These are phyloP conservation scores for Coriolopsis trogii DNA, from an alignment of 1,284 basidiomycete genomes.

Conservation along the genomic window DNA sequence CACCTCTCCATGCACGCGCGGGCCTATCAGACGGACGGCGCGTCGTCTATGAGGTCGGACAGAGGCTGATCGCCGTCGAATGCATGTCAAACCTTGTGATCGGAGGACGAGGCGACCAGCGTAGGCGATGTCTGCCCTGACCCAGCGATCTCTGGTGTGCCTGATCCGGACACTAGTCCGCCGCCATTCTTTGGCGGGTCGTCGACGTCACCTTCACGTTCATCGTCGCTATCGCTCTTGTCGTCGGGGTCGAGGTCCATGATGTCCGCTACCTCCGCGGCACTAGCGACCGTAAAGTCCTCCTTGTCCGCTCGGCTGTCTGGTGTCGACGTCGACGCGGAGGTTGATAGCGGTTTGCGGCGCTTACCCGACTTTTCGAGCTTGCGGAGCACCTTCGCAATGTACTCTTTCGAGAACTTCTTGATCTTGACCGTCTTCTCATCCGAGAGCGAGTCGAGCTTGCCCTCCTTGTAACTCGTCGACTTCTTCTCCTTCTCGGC, in stretches of 20 bases:
- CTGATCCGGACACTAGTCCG: conserved; percentile 8
- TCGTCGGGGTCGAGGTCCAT: conserved; percentile 20
- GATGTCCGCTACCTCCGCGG: conserved; percentile 20
- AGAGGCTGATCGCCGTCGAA: not conserved
- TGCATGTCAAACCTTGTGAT: conserved; percentile 13
- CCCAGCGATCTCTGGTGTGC: conserved; percentile 14
- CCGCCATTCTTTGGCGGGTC: conserved; percentile 1
- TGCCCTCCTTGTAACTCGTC: conserved; percentile 69
- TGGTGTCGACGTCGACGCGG: conserved; percentile 21
- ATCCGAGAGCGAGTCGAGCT: conserved; percentile 77
- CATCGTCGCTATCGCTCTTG: conserved; percentile 12
- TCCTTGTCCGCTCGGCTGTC: conserved; percentile 14
- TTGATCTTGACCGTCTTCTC: conserved; percentile 93
- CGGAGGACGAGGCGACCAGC: conserved; percentile 5
- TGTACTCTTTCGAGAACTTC: conserved; percentile 90
- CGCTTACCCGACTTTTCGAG: conserved; percentile 49
- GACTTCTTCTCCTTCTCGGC: conserved; percentile 94
- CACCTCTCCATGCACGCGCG: not conserved
- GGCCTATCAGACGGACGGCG: not conserved
- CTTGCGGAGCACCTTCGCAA: conserved; percentile 67
- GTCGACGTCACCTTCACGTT: conserved; percentile 3
- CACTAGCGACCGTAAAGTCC: conserved; percentile 13
- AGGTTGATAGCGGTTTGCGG: conserved; percentile 19
- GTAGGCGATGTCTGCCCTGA: conserved; percentile 20
- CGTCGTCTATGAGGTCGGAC: not conserved